Base-by-base conservation (phyloP, 345 rosid genomes). In the Populus tremula region DNA sequence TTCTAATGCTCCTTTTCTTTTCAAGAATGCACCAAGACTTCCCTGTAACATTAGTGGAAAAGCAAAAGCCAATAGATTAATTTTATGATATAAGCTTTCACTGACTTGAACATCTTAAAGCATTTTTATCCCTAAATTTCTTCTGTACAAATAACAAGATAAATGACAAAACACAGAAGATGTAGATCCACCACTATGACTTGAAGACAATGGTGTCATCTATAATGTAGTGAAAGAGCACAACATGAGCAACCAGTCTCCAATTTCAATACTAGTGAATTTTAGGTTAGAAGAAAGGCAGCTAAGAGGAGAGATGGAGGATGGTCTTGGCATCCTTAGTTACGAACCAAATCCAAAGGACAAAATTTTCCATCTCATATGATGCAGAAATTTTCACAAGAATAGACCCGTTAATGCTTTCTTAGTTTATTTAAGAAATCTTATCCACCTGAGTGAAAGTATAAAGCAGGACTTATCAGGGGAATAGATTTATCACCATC, bases 11-110 rank as follows among this genome's bases (percentile, higher is more conserved):
- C 91, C 90, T 86, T 86, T 91, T 47, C 78, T 81, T 78, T 85
- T 88, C 78, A 93, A 84, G 85, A 80, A 87, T 39, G 72, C 89
- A 78, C 87, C 78, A 54, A 96, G 87, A 86, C 93, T 98, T 29
- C 98, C 99, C 99, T 96, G 84, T 16, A 79, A 77, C 31, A 84
- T 56, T 17, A 50, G 20, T 20, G 12, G 61, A 49, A 38, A 69
- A 20, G 35, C 50, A 47, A 23, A 31, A 59, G 21, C 53, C 69
- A 54, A 66, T 31, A 64, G 29, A 77, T 27, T 6, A 73, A 45
- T 25, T 72, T 76, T 12, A 29, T 6, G 2, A 10, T 11, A 39
- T 25, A 41, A 49, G 45, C 18, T 68, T 76, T 25, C 59, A 72
- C 23, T 18, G n/a, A 70, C n/a, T 62, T 53, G 23, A 53, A 20